A percentile compares a stretch with the other conserved stretches of the same genome.
These are phyloP conservation scores for Trifolium fragiferum DNA, from an alignment of 306 rosid genomes.

Conservation along the genomic window DNA sequence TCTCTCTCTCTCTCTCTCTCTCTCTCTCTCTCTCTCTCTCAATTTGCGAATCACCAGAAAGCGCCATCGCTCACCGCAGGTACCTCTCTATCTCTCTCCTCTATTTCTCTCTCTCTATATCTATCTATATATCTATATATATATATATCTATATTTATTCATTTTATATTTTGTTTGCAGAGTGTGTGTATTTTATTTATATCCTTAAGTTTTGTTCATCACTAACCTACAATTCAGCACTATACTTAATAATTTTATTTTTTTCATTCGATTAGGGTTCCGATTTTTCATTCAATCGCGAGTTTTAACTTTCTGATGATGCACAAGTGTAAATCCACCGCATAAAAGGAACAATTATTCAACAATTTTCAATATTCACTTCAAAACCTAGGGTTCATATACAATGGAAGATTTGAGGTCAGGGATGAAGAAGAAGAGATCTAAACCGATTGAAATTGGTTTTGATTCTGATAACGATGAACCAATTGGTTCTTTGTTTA, in stretches of 20 bases:
- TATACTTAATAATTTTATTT: background rate
- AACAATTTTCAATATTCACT: conserved; percentile 24
- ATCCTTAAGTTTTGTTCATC: conserved; percentile 35
- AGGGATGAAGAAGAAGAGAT: conserved; percentile 56
- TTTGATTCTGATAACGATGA: conserved; percentile 74
- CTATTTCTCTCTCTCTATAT: conserved; percentile 4
- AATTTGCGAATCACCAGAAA: conserved; percentile 30
- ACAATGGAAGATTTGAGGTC: conserved; percentile 52
- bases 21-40: conserved; percentile 11
- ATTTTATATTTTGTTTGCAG: background rate
- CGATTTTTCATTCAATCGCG: conserved; percentile 42
- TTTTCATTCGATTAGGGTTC: conserved; percentile 41
- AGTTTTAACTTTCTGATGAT: conserved; percentile 42
- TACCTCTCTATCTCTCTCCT: conserved; percentile 31
- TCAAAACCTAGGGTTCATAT: conserved; percentile 56
- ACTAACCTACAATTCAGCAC: conserved; percentile 17
- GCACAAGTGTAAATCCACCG: conserved; percentile 55
- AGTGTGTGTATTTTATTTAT: conserved; percentile 54
- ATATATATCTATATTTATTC: background rate
- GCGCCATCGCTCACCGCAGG: conserved; percentile 47
- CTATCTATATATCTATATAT: background rate
- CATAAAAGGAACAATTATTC: conserved; percentile 47
- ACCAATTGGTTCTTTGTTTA: conserved; percentile 84
- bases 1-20: conserved; percentile 50
- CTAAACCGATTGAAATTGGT: conserved; percentile 57